Conservation (phyloP, 352 stramenopile species). For the Globisporangium canariense region DNA sequence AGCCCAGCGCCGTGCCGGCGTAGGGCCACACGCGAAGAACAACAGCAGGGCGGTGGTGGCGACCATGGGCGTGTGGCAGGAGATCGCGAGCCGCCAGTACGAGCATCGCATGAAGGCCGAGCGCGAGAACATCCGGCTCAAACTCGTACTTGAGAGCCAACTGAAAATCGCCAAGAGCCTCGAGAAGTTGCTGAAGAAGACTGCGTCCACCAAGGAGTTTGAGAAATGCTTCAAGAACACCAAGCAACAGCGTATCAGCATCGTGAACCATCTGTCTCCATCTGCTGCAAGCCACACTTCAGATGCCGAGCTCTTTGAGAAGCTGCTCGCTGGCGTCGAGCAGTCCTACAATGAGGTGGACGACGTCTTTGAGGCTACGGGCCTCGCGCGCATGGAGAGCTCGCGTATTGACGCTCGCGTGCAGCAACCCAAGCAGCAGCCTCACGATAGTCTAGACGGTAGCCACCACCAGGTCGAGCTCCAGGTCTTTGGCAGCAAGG, state of each 20-base stretch:
- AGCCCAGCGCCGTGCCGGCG: too few species aligned
- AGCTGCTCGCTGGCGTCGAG: conserved; percentile 28
- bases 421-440: not conserved
- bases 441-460: too few species aligned
- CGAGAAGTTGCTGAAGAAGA: conserved; percentile 38
- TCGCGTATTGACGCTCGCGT: conserved; percentile 10
- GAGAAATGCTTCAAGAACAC: too few species aligned
- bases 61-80: conserved; percentile 23
- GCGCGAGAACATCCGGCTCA: conserved; percentile 53
- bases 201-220: too few species aligned
- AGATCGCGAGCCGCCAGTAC: conserved; percentile 16
- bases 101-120: conserved; percentile 42
- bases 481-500: conserved; percentile 33
- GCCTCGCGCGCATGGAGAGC: conserved; percentile 9
- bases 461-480: conserved; percentile 20
- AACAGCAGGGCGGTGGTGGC: too few species aligned
- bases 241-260: conserved; percentile 22
- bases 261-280: too few species aligned
- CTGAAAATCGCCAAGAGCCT: conserved; percentile 59
- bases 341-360: conserved; percentile 36
- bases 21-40: too few species aligned
- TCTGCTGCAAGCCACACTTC: not conserved
- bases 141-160: conserved; percentile 49
- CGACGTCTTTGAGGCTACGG: conserved; percentile 23
- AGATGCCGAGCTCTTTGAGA: conserved; percentile 31